Evolutionary conservation across 768 basidiomycete genomes (phyloP), one percentile per base, ranked within the genome.

Genomic region (Coprinopsis cinerea): DNA sequence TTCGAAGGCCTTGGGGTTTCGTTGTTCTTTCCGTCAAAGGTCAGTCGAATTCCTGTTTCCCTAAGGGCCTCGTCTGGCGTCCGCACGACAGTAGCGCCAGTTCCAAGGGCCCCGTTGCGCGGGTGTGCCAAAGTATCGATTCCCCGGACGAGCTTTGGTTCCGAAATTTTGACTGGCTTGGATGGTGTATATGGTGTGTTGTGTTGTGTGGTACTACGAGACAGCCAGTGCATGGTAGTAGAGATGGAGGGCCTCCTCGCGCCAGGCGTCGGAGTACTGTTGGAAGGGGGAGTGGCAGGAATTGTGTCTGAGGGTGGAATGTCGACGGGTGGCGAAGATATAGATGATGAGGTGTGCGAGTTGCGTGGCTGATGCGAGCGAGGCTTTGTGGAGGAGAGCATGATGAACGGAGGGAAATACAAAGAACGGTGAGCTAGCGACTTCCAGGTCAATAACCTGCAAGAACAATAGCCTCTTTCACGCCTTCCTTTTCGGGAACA

Each of bases 41-140:
- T 69, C n/a, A 74, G 63, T 37, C 74, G 63, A 2, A 77, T 70
- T 17, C 70, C 65, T 0, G 75, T 74, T 42, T 74, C 75, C 40
- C 71, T 69, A 25, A 92, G 69, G 18, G 88, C 88, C 48, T 92
- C 89, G 55, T 85, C 81, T 6, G 89, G 89, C 0, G 89, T 91
- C 49, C 82, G 73, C 30, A 91, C 88, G 25, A 92, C 70, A 1
- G 74, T 83, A 13, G 88, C 88, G 34, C 88, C 87, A 17, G 76
- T 61, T n/a, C 85, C 88, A 17, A 88, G 75, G 2, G 69, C 63
- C 2, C 79, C 79, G 36, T 64, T 71, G 11, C 79, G 74, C 5
- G 67, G 52, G 37, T 66, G 59, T 32, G 69, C 62, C 39, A 69
- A 49, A 15, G 67, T 59, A 53, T 75, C 71, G 37, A 70, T 67